Conservation (phyloP, 2,329 filamentous ascomycete species). For the Erysiphe neolycopersici region DNA sequence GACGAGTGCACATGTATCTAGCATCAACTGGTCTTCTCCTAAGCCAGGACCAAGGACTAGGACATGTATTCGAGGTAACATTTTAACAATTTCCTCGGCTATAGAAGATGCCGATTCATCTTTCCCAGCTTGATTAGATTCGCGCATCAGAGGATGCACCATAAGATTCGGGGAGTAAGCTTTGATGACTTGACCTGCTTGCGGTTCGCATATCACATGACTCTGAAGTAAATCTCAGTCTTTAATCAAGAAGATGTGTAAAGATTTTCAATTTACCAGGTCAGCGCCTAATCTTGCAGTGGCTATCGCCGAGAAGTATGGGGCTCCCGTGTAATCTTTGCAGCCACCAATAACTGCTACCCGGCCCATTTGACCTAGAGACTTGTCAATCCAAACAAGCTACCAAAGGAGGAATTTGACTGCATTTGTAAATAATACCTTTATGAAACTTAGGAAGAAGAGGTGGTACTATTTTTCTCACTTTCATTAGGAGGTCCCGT, state of each 20-base stretch:
- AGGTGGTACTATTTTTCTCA: constrained; percentile 74
- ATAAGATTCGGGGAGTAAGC: constrained; percentile 94
- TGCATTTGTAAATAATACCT: constrained; percentile 22
- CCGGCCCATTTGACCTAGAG: constrained; percentile 53
- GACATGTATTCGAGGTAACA: constrained; percentile 71
- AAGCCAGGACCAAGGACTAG: constrained; percentile 82
- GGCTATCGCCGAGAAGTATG: constrained; percentile 95
- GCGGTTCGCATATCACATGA: constrained; percentile 86
- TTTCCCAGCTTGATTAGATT: constrained; percentile 28
- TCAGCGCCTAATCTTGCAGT: constrained; percentile 74
- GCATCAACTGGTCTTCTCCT: constrained; percentile 72
- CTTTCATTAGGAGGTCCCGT: constrained; percentile 50
- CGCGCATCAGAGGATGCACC: constrained; percentile 90
- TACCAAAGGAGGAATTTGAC: not conserved
- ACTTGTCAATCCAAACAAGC: not conserved
- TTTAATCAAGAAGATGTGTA: not conserved
- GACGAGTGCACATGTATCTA: constrained; percentile 55
- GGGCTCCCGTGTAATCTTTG: constrained; percentile 87
- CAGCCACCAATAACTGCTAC: constrained; percentile 87
- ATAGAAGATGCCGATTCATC: constrained; percentile 31
- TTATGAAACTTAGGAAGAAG: constrained; percentile 95
- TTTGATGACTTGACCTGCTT: constrained; percentile 73
- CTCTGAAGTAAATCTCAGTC: constrained; percentile 23
- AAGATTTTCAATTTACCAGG: constrained; percentile 31
- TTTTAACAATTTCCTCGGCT: constrained; percentile 40